These are phyloP conservation scores for Ustilago trichophora DNA, from an alignment of 1,284 basidiomycete genomes.

Conservation along the genomic window DNA sequence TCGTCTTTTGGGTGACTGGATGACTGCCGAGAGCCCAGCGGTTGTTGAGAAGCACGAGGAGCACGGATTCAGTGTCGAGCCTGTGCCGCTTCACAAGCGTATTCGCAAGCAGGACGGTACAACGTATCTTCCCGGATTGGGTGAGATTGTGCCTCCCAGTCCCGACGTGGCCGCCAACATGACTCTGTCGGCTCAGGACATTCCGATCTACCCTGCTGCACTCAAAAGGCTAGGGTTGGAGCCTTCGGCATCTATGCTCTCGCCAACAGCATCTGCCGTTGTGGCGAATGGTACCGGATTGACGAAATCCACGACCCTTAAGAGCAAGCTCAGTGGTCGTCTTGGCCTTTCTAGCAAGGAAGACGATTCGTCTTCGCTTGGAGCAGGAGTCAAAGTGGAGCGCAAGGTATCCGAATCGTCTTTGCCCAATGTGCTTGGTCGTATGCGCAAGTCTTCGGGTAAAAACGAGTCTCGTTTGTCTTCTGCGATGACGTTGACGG, in stretches of 20 bases:
- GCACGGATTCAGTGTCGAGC: slow-evolving; percentile 15
- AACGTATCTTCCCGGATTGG: slow-evolving; percentile 24
- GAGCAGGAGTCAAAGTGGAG: background rate
- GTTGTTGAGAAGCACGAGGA: background rate
- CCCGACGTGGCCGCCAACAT: slow-evolving; percentile 11
- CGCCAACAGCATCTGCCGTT: background rate
- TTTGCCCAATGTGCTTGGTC: slow-evolving; percentile 5
- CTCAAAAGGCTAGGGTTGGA: slow-evolving; percentile 10
- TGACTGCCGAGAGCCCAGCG: background rate
- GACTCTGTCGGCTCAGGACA: background rate
- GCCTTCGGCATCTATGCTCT: background rate
- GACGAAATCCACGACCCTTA: slow-evolving; percentile 4
- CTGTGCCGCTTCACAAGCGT: slow-evolving; percentile 20
- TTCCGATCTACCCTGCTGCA: slow-evolving; percentile 14
- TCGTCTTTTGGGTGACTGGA: slow-evolving; percentile 38
- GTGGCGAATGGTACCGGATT: background rate
- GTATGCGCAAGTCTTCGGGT: slow-evolving; percentile 12
- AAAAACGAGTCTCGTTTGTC: slow-evolving; percentile 2
- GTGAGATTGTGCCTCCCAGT: slow-evolving; percentile 35
- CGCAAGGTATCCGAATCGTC: slow-evolving; percentile 16
- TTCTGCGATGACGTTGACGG: too few species aligned
- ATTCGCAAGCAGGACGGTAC: slow-evolving; percentile 16
- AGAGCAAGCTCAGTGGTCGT: slow-evolving; percentile 29
- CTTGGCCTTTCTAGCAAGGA: slow-evolving; percentile 4
- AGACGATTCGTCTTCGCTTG: too few species aligned